Conservation (phyloP, 768 basidiomycete genomes). For the Suillus subluteus region DNA sequence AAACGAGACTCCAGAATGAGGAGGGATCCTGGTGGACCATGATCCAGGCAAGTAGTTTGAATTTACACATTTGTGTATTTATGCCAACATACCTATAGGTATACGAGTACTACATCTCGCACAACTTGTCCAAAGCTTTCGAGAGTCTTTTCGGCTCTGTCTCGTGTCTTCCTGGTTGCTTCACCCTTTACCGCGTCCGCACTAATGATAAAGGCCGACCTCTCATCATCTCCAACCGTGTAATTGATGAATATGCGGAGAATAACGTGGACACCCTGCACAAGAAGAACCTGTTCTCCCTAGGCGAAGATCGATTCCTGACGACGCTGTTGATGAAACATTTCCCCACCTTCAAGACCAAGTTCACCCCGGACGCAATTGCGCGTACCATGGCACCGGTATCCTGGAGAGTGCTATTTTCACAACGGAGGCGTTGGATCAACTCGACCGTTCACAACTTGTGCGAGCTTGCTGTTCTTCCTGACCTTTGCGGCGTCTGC, state of each 20-base stretch:
- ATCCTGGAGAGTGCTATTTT: conserved; percentile 61
- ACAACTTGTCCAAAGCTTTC: conserved; percentile 70
- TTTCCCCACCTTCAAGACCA: conserved; percentile 70
- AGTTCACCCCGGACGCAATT: conserved; percentile 66
- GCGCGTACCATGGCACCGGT: conserved; percentile 69
- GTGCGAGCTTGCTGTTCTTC: conserved; percentile 63
- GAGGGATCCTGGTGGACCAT: conserved; percentile 77
- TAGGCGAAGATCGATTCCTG: conserved; percentile 74
- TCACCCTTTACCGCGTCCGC: conserved; percentile 70
- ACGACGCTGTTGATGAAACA: conserved; percentile 73
- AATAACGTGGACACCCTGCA: conserved; percentile 69
- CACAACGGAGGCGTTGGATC: conserved; percentile 75
- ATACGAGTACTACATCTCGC: conserved; percentile 72
- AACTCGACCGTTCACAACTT: conserved; percentile 75
- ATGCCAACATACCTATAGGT: conserved; percentile 40
- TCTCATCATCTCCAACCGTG: conserved; percentile 70
- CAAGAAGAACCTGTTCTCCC: conserved; percentile 70
- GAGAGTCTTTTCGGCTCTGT: conserved; percentile 72
- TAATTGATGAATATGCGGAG: conserved; percentile 73
- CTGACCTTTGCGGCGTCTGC: conserved; percentile 68
- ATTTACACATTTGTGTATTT: conserved; percentile 5
- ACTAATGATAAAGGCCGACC: conserved; percentile 75
- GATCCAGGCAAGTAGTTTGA: conserved; percentile 55
- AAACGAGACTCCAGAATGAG: conserved; percentile 70
- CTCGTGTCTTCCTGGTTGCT: conserved; percentile 75